Percentiles rank a stretch among this genome's conserved stretches.
Conservation (phyloP, 163 green algal species). For the Chlorella variabilis region DNA sequence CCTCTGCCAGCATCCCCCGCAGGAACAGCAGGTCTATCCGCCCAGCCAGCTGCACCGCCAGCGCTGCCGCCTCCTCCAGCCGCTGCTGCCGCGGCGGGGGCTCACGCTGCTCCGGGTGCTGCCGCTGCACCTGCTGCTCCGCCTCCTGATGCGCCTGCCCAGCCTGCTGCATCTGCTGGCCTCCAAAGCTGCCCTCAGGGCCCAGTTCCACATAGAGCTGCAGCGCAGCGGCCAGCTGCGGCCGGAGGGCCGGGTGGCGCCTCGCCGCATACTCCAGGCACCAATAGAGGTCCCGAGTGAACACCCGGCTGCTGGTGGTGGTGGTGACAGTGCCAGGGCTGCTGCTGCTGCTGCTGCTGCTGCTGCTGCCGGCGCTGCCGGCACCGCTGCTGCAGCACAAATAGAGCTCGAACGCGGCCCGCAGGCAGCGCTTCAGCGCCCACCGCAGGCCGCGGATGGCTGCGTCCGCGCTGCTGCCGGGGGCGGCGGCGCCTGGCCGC, state of each 20-base stretch:
- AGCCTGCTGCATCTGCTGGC: neutral
- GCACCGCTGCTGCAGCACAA: neutral
- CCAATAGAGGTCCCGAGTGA: slow-evolving; percentile 6
- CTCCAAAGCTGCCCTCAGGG: neutral
- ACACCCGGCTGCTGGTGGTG: too few species aligned
- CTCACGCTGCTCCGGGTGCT: neutral
- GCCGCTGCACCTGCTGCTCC: neutral
- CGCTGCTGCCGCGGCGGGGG: neutral
- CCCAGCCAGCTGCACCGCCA: neutral
- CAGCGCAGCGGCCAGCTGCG: neutral
- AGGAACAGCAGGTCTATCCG: slow-evolving; percentile 8
- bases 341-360: neutral
- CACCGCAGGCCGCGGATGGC: slow-evolving; percentile 6
- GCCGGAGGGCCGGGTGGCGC: neutral
- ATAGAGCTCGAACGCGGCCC: slow-evolving; percentile 9
- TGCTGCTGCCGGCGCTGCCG: neutral
- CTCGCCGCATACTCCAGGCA: neutral
- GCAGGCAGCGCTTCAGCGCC: slow-evolving; percentile 28
- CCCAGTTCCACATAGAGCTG: neutral
- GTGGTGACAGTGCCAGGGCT: neutral
- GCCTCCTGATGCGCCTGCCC: neutral
- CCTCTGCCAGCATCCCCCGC: slow-evolving; percentile 5
- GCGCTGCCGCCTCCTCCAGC: neutral
- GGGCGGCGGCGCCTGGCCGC: slow-evolving; percentile 4
- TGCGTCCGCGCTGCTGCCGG: neutral